Percentiles rank a stretch among this genome's conserved stretches.
phyloP scores from a whole-genome alignment of 441 rosid genomes.

The Capsella rubella region DNA sequence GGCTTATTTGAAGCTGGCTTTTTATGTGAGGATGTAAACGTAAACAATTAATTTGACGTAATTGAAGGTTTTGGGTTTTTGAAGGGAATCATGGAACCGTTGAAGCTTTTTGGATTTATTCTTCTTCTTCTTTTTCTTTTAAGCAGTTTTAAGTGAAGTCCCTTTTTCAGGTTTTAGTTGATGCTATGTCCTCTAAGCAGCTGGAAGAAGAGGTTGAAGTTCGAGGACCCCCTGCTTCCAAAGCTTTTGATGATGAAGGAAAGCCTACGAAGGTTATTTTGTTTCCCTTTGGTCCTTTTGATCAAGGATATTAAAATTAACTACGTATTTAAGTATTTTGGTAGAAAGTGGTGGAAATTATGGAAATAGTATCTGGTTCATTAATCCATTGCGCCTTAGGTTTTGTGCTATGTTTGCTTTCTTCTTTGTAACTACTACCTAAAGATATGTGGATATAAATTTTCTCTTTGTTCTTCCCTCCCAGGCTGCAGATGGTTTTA shows the following conservation, averaged over 20 bases:
- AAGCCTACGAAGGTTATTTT: constrained; percentile 87
- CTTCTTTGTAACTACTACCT: constrained; percentile 4
- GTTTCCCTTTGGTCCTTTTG: constrained; percentile 35
- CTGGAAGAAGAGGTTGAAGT: constrained; percentile 78
- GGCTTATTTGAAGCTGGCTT: background rate
- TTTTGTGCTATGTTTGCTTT: constrained; percentile 25
- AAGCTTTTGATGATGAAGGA: constrained; percentile 92
- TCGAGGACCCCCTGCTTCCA: constrained; percentile 94
- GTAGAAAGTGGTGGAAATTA: constrained; percentile 27
- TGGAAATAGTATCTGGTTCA: constrained; percentile 16
- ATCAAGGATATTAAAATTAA: constrained; percentile 26
- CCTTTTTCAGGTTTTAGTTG: constrained; percentile 68
- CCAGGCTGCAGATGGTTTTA: constrained; percentile 96
- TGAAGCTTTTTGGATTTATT: constrained; percentile 24
- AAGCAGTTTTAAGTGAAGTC: constrained; percentile 22
- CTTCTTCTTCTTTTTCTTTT: background rate
- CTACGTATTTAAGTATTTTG: constrained; percentile 15
- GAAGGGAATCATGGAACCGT: constrained; percentile 17
- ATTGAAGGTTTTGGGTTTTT: constrained; percentile 31
- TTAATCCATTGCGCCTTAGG: background rate
- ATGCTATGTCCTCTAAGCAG: constrained; percentile 78
- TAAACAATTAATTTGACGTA: background rate
- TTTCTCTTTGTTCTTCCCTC: constrained; percentile 36
- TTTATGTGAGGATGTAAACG: constrained; percentile 26
- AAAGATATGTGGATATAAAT: constrained; percentile 3